phyloP scores from a whole-genome alignment of 2,329 filamentous ascomycete species.

The Pestalotiopsis sp. region DNA sequence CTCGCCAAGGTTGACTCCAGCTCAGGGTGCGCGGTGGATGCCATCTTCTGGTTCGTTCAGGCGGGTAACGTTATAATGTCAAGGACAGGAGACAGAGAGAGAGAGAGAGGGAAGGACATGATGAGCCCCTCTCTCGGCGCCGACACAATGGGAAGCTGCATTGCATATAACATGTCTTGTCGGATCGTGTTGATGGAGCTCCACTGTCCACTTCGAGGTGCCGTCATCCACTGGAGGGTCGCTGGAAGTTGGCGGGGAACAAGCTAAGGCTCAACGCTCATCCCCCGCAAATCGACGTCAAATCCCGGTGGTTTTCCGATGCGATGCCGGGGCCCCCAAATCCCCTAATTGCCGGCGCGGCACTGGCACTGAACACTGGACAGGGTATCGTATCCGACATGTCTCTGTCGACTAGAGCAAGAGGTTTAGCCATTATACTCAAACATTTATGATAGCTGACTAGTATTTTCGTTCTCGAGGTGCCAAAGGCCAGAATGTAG shows the following conservation, averaged over 20 bases:
- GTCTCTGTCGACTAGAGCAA: background rate
- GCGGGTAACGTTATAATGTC: background rate
- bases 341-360: background rate
- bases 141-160: background rate
- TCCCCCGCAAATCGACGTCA: background rate
- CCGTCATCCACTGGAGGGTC: background rate
- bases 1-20: slow-evolving; percentile 16
- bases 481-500: background rate
- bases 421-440: background rate
- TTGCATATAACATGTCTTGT: background rate
- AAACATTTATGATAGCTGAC: too few species aligned
- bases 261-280: background rate
- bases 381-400: background rate
- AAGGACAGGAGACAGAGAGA: background rate
- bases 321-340: background rate
- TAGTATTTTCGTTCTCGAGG: background rate
- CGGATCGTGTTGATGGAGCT: background rate
- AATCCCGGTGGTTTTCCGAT: slow-evolving; percentile 4
- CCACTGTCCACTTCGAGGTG: background rate
- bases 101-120: too few species aligned
- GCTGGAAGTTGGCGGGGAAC: background rate
- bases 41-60: background rate
- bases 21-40: background rate
- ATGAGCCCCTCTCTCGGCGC: background rate
- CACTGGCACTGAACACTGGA: background rate